Evolutionary conservation across 495 filamentous ascomycete species (phyloP).

Genomic region (Immersiella caudata): DNA sequence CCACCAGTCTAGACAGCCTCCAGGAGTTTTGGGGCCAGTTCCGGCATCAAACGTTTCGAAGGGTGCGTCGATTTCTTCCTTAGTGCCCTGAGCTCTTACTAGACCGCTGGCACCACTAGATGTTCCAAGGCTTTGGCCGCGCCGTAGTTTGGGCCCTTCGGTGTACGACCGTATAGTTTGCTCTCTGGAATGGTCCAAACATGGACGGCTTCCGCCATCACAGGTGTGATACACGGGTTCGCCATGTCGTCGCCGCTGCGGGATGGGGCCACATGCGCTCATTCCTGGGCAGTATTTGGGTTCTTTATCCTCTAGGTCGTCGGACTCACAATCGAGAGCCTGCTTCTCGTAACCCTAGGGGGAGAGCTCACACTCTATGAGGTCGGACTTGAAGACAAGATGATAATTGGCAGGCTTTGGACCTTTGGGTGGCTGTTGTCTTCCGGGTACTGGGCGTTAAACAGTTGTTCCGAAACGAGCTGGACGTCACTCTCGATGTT

Average conservation of each 20-base stretch:
- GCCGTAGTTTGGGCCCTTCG: not conserved
- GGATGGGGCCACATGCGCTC: not conserved
- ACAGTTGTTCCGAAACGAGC: conserved; percentile 1
- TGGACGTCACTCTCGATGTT: not conserved
- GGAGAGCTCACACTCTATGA: conserved; percentile 16
- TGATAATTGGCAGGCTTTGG: conserved; percentile 16
- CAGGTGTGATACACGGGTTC: not conserved
- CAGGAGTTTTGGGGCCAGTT: conserved; percentile 19
- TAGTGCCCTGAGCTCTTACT: not conserved
- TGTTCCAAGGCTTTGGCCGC: conserved; percentile 17
- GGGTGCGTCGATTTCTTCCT: not conserved
- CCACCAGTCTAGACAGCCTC: conserved; percentile 15
- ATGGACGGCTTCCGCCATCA: conserved; percentile 1
- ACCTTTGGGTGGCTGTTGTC: conserved; percentile 14
- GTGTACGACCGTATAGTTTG: not conserved
- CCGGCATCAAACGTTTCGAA: conserved; percentile 9
- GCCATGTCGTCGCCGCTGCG: not conserved
- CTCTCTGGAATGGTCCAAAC: conserved; percentile 6
- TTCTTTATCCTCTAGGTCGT: conserved; percentile 18
- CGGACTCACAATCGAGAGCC: conserved; percentile 4
- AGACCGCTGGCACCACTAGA: not conserved
- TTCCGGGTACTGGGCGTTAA: conserved; percentile 3
- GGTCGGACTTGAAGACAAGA: conserved; percentile 12
- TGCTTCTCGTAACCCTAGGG: conserved; percentile 4
- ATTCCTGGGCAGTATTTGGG: not conserved